Evolutionary conservation across 192 early-diverging fungal species (phyloP), one percentile per base, ranked within the genome.

Genomic region (Helicostylum pulchrum): DNA sequence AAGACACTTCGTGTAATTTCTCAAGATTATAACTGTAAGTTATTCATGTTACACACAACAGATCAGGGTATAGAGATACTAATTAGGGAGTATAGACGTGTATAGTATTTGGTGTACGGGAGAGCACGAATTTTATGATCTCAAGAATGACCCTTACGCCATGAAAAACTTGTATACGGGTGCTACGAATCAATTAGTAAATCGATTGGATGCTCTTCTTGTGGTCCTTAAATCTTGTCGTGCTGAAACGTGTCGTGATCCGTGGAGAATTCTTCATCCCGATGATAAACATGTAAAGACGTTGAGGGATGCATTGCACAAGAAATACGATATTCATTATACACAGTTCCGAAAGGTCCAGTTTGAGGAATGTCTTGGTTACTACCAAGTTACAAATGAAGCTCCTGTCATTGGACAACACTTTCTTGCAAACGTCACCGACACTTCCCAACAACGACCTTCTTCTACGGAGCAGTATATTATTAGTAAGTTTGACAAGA

Each of bases 101-200:
- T 85, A 83, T 59, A 62, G 81, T 17, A 75, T 77, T 39, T 85
- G 83, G 81, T 82, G 80, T 65, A 83, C 78, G 4, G 77, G 78
- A 42, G 83, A 85, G 44, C 75, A 78, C 53, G 83, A 85, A 61
- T 70, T 79, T 39, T 87, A 84, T 54, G 75, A 85, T 58, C 55
- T 84, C 19, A 74, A 66, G 26, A 65, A 72, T 42, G 85, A 87
- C 51, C 85, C 85, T 14, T 83, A 85, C 66, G 80, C 85, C 66
- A 49, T 79, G 20, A 63, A 70, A 19, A 87, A 87, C 60, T 67
- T 80, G 1, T 85, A 85, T 62, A n/a, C 71, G 2, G n/a, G 47
- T 23, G 63, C 74, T 10, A 50, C 70, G 11, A 17, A 19, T 6
- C 55, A 66, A 19, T 48, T 87, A 1, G 42, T 82, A n/a, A 77